Evolutionary conservation across 192 early-diverging fungal species (phyloP).

Genomic region (Rhizoclosmatium globosum): DNA sequence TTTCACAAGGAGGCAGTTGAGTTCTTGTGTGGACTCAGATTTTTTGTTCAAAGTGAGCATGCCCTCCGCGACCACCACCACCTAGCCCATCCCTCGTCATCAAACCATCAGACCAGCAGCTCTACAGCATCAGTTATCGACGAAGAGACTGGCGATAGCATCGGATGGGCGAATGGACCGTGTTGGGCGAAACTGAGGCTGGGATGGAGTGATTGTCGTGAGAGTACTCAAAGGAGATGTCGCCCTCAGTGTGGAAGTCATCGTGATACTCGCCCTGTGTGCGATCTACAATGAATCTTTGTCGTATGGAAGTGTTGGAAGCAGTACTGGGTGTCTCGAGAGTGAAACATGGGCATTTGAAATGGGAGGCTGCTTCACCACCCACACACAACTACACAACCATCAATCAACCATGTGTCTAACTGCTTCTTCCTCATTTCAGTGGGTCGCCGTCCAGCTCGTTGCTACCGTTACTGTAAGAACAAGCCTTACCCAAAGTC

Average conservation of each 20-base stretch:
- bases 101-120: neutral
- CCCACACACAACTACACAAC: neutral
- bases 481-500: conserved; percentile 99
- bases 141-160: neutral
- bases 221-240: too few relatives aligned
- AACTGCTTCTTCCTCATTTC: conserved; percentile 36
- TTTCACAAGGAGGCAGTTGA: too few relatives aligned
- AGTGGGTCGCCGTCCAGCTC: conserved; percentile 98
- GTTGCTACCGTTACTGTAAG: conserved; percentile 99
- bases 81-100: neutral
- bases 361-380: neutral
- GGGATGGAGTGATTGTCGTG: neutral
- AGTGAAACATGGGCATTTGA: neutral
- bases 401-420: neutral
- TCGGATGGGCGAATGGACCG: neutral
- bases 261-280: neutral
- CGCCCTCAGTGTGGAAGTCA: too few relatives aligned
- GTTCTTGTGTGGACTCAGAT: too few relatives aligned
- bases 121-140: neutral
- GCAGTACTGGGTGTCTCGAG: too few relatives aligned
- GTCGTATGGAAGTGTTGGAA: neutral
- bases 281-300: neutral
- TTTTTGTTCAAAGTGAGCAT: too few relatives aligned
- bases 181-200: neutral
- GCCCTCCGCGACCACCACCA: neutral